A percentile compares a stretch with the other conserved stretches of the same genome.
phyloP scores from a whole-genome alignment of 2,329 filamentous ascomycete genomes.

The Oidium heveae region DNA sequence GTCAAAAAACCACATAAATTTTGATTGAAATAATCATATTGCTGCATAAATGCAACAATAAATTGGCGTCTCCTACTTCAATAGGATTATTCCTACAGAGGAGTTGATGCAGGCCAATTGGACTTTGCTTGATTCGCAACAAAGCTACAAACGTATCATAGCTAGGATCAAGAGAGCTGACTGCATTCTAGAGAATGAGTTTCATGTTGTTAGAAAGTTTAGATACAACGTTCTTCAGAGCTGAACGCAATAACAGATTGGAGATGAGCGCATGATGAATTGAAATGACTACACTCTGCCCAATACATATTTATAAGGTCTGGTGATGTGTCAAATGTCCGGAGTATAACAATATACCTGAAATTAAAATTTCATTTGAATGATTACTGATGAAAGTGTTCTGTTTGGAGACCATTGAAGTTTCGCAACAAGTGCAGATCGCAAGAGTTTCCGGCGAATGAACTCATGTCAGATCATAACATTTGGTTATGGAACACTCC shows the following conservation, averaged over 20 bases:
- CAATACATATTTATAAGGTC: conserved; percentile 4
- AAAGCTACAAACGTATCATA: conserved; percentile 23
- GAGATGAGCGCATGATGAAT: conserved; percentile 22
- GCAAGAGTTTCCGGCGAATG: conserved; percentile 33
- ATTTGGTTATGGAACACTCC: conserved; percentile 8
- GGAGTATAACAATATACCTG: conserved; percentile 13
- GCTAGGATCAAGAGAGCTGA: conserved; percentile 22
- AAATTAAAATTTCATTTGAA: conserved; percentile 6
- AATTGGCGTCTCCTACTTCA: conserved; percentile 15
- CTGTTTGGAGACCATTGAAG: conserved; percentile 19
- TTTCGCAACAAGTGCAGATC: conserved; percentile 25
- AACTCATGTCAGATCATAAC: conserved; percentile 11
- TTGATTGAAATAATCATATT: no score
- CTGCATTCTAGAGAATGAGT: conserved; percentile 10
- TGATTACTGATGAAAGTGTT: conserved; percentile 10
- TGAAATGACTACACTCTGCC: conserved; percentile 11
- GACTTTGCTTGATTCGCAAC: conserved; percentile 20
- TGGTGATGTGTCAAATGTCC: conserved; percentile 5
- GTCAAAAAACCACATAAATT: conserved; percentile 25
- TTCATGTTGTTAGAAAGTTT: conserved; percentile 16
- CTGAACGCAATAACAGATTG: conserved; percentile 6
- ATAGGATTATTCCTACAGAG: conserved; percentile 17
- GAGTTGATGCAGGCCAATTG: conserved; percentile 43
- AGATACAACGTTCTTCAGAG: conserved; percentile 18
- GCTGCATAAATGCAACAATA: conserved; percentile 2